A percentile compares a stretch with the other conserved stretches of the same genome.
Conservation (phyloP, 805 yeast species). For the Saturnispora kantuleensis region DNA sequence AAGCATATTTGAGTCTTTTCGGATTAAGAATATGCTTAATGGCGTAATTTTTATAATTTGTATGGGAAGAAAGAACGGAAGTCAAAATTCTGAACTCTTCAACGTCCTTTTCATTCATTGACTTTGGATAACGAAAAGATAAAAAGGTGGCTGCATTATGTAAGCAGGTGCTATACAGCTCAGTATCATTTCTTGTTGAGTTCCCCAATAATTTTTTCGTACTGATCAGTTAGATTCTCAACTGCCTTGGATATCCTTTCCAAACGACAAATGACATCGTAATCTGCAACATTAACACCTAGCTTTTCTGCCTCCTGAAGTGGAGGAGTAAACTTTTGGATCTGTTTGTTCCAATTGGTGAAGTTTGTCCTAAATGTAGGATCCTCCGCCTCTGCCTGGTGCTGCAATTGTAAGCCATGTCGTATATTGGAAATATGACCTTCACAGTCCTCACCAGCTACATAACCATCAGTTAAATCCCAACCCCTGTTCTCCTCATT, state of each 20-base stretch:
- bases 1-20: slow-evolving; percentile 24
- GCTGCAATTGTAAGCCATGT: slow-evolving; percentile 38
- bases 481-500: slow-evolving; percentile 71
- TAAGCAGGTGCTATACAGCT: neutral
- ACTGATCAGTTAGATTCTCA: slow-evolving; percentile 26
- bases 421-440: slow-evolving; percentile 23
- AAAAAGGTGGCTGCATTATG: neutral
- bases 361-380: slow-evolving; percentile 52
- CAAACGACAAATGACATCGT: slow-evolving; percentile 42
- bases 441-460: slow-evolving; percentile 26
- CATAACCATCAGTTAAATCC: slow-evolving; percentile 73
- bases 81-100: slow-evolving; percentile 26
- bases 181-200: neutral
- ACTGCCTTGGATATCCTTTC: slow-evolving; percentile 36
- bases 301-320: slow-evolving; percentile 41
- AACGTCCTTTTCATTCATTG: slow-evolving; percentile 10
- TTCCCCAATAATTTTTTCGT: slow-evolving; percentile 13
- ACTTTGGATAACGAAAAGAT: neutral
- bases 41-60: slow-evolving; percentile 29
- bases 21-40: slow-evolving; percentile 24
- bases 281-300: slow-evolving; percentile 59
- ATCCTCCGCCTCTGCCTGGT: slow-evolving; percentile 56
- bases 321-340: slow-evolving; percentile 47
- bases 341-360: slow-evolving; percentile 39
- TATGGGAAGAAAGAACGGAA: slow-evolving; percentile 24